A percentile compares a stretch with the other conserved stretches of the same genome.
Evolutionary conservation across 75 land plant genomes (phyloP).

Genomic region (Cryptomeria japonica): DNA sequence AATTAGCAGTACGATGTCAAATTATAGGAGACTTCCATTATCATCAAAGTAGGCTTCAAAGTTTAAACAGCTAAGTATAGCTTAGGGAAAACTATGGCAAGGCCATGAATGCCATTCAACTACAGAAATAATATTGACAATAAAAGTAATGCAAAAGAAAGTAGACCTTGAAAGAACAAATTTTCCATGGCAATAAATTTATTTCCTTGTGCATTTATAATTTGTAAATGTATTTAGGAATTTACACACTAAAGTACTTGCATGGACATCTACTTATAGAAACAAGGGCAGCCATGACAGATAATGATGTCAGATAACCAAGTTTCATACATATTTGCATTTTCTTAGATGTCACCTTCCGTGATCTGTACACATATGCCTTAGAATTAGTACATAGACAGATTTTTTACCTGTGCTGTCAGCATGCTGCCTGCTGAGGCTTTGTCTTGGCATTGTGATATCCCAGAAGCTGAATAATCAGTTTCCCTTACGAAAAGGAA

Average conservation of each 20-base stretch:
- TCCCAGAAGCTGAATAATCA: background rate
- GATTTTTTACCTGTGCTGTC: background rate
- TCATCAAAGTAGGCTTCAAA: background rate
- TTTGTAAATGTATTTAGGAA: background rate
- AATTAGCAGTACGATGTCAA: background rate
- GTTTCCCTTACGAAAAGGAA: background rate
- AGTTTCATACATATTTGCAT: background rate
- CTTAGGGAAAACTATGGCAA: background rate
- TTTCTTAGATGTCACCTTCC: background rate
- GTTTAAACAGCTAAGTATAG: too few relatives aligned
- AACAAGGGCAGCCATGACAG: background rate
- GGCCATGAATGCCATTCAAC: background rate
- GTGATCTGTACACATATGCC: background rate
- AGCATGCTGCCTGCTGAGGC: too few relatives aligned
- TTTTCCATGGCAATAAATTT: background rate
- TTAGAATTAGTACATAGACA: background rate
- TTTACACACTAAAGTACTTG: background rate
- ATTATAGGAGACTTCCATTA: background rate
- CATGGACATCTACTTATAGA: background rate
- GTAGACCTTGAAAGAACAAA: background rate
- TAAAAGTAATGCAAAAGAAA: background rate
- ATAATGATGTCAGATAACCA: background rate
- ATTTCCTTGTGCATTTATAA: background rate
- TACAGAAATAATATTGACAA: background rate
- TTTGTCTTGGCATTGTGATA: conserved; percentile 1